These are phyloP conservation scores for Cystobasidium sp. DNA, from an alignment of 1,284 basidiomycete genomes.

Conservation along the genomic window DNA sequence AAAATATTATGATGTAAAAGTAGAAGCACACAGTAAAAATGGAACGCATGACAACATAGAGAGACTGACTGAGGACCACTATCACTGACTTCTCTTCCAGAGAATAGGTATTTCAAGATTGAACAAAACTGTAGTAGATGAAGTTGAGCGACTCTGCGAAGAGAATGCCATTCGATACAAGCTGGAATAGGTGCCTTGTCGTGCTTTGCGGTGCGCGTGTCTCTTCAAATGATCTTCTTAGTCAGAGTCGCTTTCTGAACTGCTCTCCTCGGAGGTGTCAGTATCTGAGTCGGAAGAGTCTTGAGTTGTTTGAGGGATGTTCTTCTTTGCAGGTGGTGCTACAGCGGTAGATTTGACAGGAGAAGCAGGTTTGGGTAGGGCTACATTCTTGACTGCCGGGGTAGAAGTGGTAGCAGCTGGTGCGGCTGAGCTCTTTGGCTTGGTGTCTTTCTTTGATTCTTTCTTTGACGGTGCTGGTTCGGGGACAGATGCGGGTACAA, in stretches of 20 bases:
- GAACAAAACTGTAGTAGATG: no score
- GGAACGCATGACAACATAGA: no score
- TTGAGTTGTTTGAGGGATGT: constrained; percentile 20
- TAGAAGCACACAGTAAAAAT: no score
- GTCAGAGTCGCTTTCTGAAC: background rate
- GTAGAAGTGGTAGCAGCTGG: constrained; percentile 29
- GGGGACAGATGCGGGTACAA: background rate
- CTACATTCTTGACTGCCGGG: constrained; percentile 7
- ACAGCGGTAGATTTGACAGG: no score
- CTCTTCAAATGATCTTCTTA: background rate
- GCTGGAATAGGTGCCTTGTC: no score
- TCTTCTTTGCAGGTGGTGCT: constrained; percentile 33
- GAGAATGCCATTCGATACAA: no score
- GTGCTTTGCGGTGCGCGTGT: background rate
- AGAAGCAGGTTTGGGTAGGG: constrained; percentile 22
- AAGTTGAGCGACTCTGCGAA: no score
- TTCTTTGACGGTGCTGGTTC: background rate
- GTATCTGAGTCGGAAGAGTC: constrained; percentile 13
- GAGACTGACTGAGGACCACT: no score
- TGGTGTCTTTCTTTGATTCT: constrained; percentile 21
- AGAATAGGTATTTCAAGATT: no score
- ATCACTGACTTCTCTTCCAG: no score
- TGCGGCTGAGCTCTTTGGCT: constrained; percentile 10
- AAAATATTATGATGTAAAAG: no score
- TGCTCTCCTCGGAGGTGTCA: background rate